Conservation (phyloP, 2,329 filamentous ascomycete genomes). For the Exophiala oligosperma region DNA sequence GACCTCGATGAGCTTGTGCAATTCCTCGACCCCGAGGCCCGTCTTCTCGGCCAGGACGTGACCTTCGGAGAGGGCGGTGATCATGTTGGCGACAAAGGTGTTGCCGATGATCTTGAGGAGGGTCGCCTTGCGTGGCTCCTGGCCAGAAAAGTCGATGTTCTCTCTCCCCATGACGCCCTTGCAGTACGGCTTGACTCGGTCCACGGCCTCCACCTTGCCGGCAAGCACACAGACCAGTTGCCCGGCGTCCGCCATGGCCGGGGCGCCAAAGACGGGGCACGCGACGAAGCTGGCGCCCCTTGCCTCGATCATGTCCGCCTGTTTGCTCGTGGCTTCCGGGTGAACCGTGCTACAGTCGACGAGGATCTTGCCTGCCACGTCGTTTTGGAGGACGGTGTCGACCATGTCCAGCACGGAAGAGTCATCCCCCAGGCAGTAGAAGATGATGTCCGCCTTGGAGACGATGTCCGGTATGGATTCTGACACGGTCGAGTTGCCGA, state of each 20-base stretch:
- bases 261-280: constrained; percentile 54
- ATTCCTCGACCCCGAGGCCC: constrained; percentile 68
- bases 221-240: constrained; percentile 73
- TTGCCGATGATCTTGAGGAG: constrained; percentile 83
- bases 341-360: constrained; percentile 88
- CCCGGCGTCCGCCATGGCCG: constrained; percentile 59
- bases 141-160: constrained; percentile 69
- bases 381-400: constrained; percentile 54
- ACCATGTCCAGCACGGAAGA: constrained; percentile 66
- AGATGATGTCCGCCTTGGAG: constrained; percentile 71
- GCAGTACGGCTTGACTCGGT: constrained; percentile 68
- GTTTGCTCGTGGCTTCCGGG: constrained; percentile 71
- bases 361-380: constrained; percentile 71
- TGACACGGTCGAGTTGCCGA: constrained; percentile 59
- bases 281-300: constrained; percentile 74
- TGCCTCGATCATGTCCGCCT: constrained; percentile 58
- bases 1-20: constrained; percentile 70
- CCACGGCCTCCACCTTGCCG: constrained; percentile 60
- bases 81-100: constrained; percentile 80
- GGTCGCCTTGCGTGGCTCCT: constrained; percentile 68
- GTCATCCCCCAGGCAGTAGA: constrained; percentile 79
- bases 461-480: constrained; percentile 67
- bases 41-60: constrained; percentile 78
- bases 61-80: constrained; percentile 75
- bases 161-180: constrained; percentile 69